Base-by-base conservation (phyloP, 2,329 filamentous ascomycete species). In the Dothidotthia symphoricarpi region DNA sequence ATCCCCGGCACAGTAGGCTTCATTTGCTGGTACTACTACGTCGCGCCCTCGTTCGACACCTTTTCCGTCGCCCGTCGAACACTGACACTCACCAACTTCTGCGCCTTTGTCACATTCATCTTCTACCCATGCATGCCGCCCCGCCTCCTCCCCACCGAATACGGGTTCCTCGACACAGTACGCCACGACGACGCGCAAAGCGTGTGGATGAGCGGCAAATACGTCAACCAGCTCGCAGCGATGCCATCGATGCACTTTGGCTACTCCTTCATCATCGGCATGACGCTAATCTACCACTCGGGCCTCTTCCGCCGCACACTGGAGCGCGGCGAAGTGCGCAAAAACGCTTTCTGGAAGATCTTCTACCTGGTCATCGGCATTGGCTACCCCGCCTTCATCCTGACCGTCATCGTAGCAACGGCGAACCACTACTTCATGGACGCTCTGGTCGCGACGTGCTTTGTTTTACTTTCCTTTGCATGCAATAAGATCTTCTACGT, bases 21-120 rank as follows among this genome's bases (percentile, higher is more conserved):
- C 59, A 76, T 82, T 35, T 78, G 75, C 28, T 83, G 77, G 74
- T 82, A 80, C 61, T 83, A 82, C 62, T 78, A 77, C 57, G 72
- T 75, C 28, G 77, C 79, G 3, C 74, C 75, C 3, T 73, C 67
- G 1, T 70, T 74, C 55, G 55, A 66, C 19, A 69, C 67, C 14
- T 73, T 72, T 45, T 63, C 70, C 27, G 53, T 63, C 25, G 69
- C 64, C 30, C 70, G 70, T 39, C 69, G 70, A 11, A 73, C 70
- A 24, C 66, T 73, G 57, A 72, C 69, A 5, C 64, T 78, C 15
- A 75, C 74, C 42, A 78, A 78, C 57, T 72, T 78, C 53, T 61
- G 73, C 48, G 72, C 75, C 31, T 77, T 77, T 55, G 57, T 68
- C 34, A 72, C 74, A 29, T 76, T 76, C 61, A 69, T 74, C 50